These are phyloP conservation scores for Coemansia sp. DNA, from an alignment of 192 early-diverging fungal species.

Conservation along the genomic window DNA sequence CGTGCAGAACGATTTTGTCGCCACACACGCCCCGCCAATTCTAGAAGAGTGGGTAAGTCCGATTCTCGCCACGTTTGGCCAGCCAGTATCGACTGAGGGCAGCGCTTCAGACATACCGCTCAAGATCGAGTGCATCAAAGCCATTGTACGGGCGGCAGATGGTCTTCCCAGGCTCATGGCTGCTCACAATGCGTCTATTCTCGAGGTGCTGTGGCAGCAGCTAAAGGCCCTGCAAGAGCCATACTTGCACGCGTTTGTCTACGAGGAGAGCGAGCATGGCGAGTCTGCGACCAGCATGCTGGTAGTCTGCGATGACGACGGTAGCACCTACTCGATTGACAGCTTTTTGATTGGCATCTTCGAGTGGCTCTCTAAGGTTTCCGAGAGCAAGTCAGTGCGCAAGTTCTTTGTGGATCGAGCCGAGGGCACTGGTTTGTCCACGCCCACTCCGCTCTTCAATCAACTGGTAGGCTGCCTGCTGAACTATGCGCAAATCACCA, in stretches of 20 bases:
- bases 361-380: constrained; percentile 47
- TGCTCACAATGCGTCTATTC: constrained; percentile 23
- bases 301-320: constrained; percentile 43
- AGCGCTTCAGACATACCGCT: constrained; percentile 38
- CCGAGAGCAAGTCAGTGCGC: constrained; percentile 35
- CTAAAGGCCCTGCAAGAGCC: constrained; percentile 38
- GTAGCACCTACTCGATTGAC: constrained; percentile 30
- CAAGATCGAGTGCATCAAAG: constrained; percentile 47
- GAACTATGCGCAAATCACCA: constrained; percentile 81
- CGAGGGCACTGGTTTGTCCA: not conserved
- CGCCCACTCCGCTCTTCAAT: constrained; percentile 56
- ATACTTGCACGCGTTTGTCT: constrained; percentile 49
- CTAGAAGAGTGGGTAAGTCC: constrained; percentile 78
- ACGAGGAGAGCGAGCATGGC: constrained; percentile 39
- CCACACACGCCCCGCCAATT: constrained; percentile 73
- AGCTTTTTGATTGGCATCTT: constrained; percentile 43
- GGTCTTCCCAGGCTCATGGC: constrained; percentile 36
- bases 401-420: constrained; percentile 36
- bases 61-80: constrained; percentile 67
- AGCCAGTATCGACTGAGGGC: constrained; percentile 36
- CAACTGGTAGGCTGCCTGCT: constrained; percentile 64
- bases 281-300: constrained; percentile 42
- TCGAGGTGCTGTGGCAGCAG: constrained; percentile 48
- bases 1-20: constrained; percentile 71
- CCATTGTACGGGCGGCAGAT: constrained; percentile 33